phyloP scores from a whole-genome alignment of 1,139 yeast species.

The Hyphopichia wangnamkhiaoensis region DNA sequence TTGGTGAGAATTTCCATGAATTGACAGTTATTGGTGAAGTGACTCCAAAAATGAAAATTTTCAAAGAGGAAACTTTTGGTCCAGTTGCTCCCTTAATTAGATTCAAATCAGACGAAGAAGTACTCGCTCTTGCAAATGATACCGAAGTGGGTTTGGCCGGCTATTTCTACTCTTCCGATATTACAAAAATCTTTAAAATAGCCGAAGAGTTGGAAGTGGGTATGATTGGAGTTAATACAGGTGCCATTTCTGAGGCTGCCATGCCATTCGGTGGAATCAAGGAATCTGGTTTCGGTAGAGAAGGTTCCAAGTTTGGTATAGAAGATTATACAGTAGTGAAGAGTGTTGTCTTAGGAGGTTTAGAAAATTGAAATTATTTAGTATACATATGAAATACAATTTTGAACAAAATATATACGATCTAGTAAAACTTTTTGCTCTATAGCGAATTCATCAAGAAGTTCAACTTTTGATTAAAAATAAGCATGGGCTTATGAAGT shows the following conservation, averaged over 20 bases:
- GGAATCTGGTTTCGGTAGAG: slow-evolving; percentile 82
- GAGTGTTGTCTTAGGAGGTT: slow-evolving; percentile 24
- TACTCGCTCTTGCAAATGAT: slow-evolving; percentile 65
- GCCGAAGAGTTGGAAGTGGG: slow-evolving; percentile 72
- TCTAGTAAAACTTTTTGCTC: neutral
- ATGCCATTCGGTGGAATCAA: slow-evolving; percentile 82
- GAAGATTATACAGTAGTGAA: slow-evolving; percentile 59
- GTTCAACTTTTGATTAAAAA: no score
- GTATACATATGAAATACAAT: slow-evolving; percentile 4
- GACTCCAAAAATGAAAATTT: slow-evolving; percentile 61
- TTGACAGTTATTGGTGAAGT: slow-evolving; percentile 74
- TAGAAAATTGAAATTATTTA: slow-evolving; percentile 7
- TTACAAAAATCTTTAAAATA: slow-evolving; percentile 56
- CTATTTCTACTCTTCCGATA: slow-evolving; percentile 40
- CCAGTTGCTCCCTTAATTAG: slow-evolving; percentile 80
- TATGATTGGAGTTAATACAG: slow-evolving; percentile 80
- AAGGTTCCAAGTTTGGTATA: slow-evolving; percentile 74
- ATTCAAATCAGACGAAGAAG: slow-evolving; percentile 69
- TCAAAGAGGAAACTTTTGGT: slow-evolving; percentile 83
- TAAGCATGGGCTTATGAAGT: neutral
- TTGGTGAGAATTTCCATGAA: slow-evolving; percentile 75
- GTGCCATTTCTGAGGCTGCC: slow-evolving; percentile 68
- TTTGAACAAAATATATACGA: neutral
- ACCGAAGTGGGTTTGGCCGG: slow-evolving; percentile 53
- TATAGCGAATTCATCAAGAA: no score